Conservation (phyloP, 371 early-diverging fungal species). For the Synchytrium microbalum region DNA sequence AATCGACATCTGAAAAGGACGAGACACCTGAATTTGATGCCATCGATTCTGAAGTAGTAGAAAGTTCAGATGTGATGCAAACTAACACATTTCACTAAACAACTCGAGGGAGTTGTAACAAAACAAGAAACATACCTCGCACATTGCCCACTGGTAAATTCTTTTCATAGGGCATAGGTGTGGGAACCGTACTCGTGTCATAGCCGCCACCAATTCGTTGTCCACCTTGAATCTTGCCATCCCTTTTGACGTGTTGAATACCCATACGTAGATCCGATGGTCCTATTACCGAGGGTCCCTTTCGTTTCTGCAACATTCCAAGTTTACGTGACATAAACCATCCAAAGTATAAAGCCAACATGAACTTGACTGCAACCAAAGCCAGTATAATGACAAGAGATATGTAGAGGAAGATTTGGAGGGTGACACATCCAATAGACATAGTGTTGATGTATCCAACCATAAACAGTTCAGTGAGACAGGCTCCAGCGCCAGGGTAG, state of each 20-base stretch:
- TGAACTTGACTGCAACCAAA: conserved; percentile 35
- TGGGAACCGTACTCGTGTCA: too few relatives aligned
- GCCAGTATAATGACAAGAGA: conserved; percentile 34
- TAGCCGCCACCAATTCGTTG: too few relatives aligned
- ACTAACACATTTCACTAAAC: not conserved
- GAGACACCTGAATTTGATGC: too few relatives aligned
- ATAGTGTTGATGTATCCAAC: conserved; percentile 23
- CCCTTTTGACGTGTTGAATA: not conserved
- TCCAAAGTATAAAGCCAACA: conserved; percentile 31
- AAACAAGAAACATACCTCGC: too few relatives aligned
- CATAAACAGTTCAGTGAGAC: conserved; percentile 22
- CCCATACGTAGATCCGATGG: too few relatives aligned
- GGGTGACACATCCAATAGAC: conserved; percentile 28
- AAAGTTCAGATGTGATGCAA: not conserved
- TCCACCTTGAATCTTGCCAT: too few relatives aligned
- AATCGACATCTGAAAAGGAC: too few relatives aligned
- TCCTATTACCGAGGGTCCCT: too few relatives aligned
- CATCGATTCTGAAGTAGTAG: not conserved
- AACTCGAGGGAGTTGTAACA: too few relatives aligned
- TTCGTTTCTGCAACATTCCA: conserved; percentile 14
- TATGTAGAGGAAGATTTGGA: conserved; percentile 29
- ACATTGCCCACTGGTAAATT: too few relatives aligned
- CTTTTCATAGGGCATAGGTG: too few relatives aligned
- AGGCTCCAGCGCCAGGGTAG: conserved; percentile 16
- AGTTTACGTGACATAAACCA: conserved; percentile 36